Evolutionary conservation across 2,329 filamentous ascomycete genomes (phyloP).

Genomic region (Cladosporium sp.): DNA sequence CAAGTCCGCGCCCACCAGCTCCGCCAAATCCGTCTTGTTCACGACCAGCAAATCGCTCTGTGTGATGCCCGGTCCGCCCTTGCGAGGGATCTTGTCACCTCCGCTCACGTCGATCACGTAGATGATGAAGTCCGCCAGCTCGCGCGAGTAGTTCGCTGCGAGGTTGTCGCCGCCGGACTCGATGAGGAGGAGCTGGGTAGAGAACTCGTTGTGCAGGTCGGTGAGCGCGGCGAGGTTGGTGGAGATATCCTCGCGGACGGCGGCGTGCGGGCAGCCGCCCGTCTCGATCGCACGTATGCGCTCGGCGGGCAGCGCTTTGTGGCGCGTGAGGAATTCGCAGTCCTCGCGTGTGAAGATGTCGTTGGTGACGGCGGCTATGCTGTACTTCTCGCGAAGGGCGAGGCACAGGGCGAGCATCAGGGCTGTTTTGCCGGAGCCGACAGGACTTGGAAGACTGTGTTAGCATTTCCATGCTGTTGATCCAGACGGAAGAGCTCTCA

Average conservation of each 20-base stretch:
- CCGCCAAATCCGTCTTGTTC: constrained; percentile 94
- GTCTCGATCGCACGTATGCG: constrained; percentile 97
- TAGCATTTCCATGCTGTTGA: not conserved
- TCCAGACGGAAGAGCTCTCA: not conserved
- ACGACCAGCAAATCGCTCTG: constrained; percentile 90
- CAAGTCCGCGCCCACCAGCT: constrained; percentile 83
- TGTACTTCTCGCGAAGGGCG: constrained; percentile 71
- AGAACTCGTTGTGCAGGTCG: constrained; percentile 74
- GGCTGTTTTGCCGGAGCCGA: constrained; percentile 94
- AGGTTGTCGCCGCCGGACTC: constrained; percentile 95
- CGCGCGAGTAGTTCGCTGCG: constrained; percentile 90
- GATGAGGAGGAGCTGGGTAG: constrained; percentile 80
- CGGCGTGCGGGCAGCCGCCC: constrained; percentile 92
- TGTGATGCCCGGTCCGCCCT: constrained; percentile 94
- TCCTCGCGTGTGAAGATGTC: constrained; percentile 98
- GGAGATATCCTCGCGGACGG: constrained; percentile 93
- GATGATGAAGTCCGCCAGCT: constrained; percentile 95
- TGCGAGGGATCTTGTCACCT: constrained; percentile 92
- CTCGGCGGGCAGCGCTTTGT: constrained; percentile 72
- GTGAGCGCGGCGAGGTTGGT: constrained; percentile 90
- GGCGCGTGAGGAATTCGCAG: constrained; percentile 88
- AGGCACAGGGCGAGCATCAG: constrained; percentile 91
- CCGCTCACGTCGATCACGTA: constrained; percentile 97
- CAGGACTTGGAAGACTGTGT: constrained; percentile 56
- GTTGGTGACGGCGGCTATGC: constrained; percentile 92